phyloP scores from a whole-genome alignment of 768 basidiomycete species.

The Naganishia kalamii region DNA sequence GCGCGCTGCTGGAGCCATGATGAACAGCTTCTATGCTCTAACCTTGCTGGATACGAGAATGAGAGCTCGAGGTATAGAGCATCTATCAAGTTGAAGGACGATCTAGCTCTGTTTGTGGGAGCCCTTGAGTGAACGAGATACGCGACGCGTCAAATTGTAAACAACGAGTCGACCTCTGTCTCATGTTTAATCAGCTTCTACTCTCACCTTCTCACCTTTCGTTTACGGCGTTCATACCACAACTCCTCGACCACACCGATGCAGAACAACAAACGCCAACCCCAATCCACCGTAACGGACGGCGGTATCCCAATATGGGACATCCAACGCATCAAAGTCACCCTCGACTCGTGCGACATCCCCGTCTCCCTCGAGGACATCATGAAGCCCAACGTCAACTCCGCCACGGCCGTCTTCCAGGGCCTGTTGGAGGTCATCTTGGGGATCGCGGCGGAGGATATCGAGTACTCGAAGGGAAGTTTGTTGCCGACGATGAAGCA shows the following conservation, averaged over 20 bases:
- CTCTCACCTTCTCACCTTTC: neutral
- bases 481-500: conserved; percentile 10
- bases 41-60: too few relatives aligned
- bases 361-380: conserved; percentile 6
- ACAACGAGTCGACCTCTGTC: neutral
- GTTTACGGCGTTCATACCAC: neutral
- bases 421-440: conserved; percentile 2
- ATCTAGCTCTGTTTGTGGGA: neutral
- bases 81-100: neutral
- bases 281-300: neutral
- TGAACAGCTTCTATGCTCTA: neutral
- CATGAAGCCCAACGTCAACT: conserved; percentile 15
- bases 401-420: conserved; percentile 5
- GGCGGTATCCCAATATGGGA: conserved; percentile 11
- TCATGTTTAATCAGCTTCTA: conserved; percentile 11
- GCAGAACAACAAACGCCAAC: conserved; percentile 14
- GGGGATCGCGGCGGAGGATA: conserved; percentile 11
- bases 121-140: too few relatives aligned
- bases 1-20: neutral
- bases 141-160: neutral
- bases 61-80: too few relatives aligned
- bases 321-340: conserved; percentile 9
- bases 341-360: conserved; percentile 12
- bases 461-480: conserved; percentile 7
- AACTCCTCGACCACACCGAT: neutral